Evolutionary conservation across 495 filamentous ascomycete species (phyloP).

Genomic region (Rostrohypoxylon terebratum): DNA sequence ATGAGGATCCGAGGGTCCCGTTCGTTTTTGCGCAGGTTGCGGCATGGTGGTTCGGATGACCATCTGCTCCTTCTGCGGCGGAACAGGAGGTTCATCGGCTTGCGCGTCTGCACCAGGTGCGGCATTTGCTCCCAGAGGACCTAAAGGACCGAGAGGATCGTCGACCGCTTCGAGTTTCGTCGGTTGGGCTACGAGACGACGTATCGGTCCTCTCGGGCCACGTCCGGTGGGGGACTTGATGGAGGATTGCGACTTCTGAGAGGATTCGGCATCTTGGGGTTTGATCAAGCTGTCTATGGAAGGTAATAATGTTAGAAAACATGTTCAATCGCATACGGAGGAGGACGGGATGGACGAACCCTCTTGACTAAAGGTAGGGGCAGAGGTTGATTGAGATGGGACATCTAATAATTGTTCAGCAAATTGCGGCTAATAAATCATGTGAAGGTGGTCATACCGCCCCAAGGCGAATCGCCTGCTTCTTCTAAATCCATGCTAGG

Average conservation of each 20-base stretch:
- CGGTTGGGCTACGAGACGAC: slow-evolving; percentile 82
- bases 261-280: slow-evolving; percentile 43
- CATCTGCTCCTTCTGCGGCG: slow-evolving; percentile 86
- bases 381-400: slow-evolving; percentile 64
- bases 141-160: slow-evolving; percentile 91
- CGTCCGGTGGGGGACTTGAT: slow-evolving; percentile 51
- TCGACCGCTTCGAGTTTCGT: slow-evolving; percentile 85
- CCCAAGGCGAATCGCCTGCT: slow-evolving; percentile 76
- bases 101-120: slow-evolving; percentile 51
- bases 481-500: slow-evolving; percentile 70
- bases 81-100: slow-evolving; percentile 80
- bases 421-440: slow-evolving; percentile 25
- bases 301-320: slow-evolving; percentile 50
- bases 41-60: slow-evolving; percentile 67
- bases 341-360: slow-evolving; percentile 21
- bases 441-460: slow-evolving; percentile 64
- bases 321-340: slow-evolving; percentile 43
- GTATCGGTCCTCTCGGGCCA: slow-evolving; percentile 52
- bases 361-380: slow-evolving; percentile 44
- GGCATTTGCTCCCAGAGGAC: slow-evolving; percentile 72
- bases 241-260: slow-evolving; percentile 48
- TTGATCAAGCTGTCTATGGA: slow-evolving; percentile 22
- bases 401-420: slow-evolving; percentile 61
- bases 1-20: slow-evolving; percentile 58
- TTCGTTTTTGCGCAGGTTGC: slow-evolving; percentile 63